Evolutionary conservation across 345 rosid species (phyloP), one percentile per base, ranked within the genome.

Genomic region (Barbarea vulgaris): DNA sequence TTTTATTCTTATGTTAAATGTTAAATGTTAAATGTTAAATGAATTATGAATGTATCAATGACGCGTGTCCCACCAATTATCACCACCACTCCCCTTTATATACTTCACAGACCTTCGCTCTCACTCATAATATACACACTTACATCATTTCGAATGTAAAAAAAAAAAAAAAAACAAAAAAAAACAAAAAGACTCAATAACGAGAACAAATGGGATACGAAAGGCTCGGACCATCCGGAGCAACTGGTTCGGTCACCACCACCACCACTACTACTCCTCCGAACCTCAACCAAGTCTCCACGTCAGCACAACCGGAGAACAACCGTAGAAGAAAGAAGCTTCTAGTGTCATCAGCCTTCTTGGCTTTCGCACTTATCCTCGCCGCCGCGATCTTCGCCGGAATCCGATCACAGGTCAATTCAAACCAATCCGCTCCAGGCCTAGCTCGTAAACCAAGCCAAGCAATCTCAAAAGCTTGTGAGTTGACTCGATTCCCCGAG

Each of bases 381-480:
- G 86, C 86, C 70, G 85, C 97, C 25, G 89, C 81, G 3, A 78
- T 88, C 30, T 85, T 88, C 41, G 88, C 90, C 61, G 84, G 84
- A 15, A 14, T 85, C 42, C 79, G 84, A 48, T 10, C 70, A 10
- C 63, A 55, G 8, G 68, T 84, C 12, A 70, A 67, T 33, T 59
- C 50, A 25, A 67, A 3, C 7, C 36, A 30, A 4, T 77, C 37
- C 58, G 67, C n/a, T 0, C 83, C 73, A 9, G 37, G 67, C 31
- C 51, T 80, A 22, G 64, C 80, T 70, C 86, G 82, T 9, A 87
- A 80, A 72, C 91, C 99, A n/a, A 89, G 90, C 15, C 82, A 84
- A 66, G 90, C 99, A 9, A 91, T 95, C 11, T 91, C 96, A 1
- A 72, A 78, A 68, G 60, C 89, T 0, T 95, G 99, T 69, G 78